Evolutionary conservation across 345 rosid species (phyloP), one percentile per base, ranked within the genome.

Genomic region (Lenwebbia sp.): DNA sequence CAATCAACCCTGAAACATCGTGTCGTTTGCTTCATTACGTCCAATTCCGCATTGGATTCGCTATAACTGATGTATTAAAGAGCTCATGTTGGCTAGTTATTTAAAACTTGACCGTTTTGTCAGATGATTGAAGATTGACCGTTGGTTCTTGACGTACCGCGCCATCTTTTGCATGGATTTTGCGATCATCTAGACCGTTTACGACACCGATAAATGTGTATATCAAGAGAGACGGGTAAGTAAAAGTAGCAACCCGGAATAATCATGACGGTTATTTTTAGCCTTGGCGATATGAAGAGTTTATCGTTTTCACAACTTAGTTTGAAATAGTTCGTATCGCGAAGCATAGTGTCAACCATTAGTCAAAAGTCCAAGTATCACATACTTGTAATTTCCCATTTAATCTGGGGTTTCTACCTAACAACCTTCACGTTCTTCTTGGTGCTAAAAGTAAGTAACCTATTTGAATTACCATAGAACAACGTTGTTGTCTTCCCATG

Each of bases 111-210:
- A 3, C 13, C 75, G 3, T 62, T 15, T 62, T 62, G 19, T 62
- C 11, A 30, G 0, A 62, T 62, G 75, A 30, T 62, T 62, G 30
- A 15, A 15, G 75, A 62, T 30, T 15, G 22, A 62, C 23, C 5
- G 0, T 30, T 30, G 41, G 19, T 30, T 30, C 37, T 0, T 0
- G 22, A 62, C 70, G 12, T 58, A 30, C 8, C 1, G 2, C 1
- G 2, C 19, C 17, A 2, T 58, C 19, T 58, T 58, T 6, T 57
- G 30, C 65, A 57, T 57, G 65, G 15, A 57, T 26, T 57, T 57
- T 57, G 65, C 30, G 15, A 57, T 13, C 65, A 57, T 57, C 51
- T 2, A 12, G 15, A 57, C 30, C n/a, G 13, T 57, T 57, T 57
- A 57, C n/a, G 65, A 26, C 7, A 26, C 62, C 2, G n/a, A 57